Evolutionary conservation across 2,329 filamentous ascomycete genomes (phyloP), one percentile per base, ranked within the genome.

Genomic region (Fusarium kyushuense): DNA sequence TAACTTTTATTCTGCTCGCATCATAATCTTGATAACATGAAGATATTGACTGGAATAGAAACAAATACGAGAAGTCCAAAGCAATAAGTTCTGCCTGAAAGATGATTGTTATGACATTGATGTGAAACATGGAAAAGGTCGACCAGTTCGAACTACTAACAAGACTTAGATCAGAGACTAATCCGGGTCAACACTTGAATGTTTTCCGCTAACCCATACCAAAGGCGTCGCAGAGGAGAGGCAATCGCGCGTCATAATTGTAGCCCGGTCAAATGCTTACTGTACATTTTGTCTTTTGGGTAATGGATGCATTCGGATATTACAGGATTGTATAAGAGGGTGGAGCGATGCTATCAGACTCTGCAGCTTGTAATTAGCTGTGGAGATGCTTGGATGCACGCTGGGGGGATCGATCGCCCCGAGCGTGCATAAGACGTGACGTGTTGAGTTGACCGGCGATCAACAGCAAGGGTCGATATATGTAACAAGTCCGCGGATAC

Each of bases 291-390:
- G 42, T 29, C 29, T 40, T 54, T 54, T 25, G 27, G 35, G 52
- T 38, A 33, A 61, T 69, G 38, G 27, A 63, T 69, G 42, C 51
- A 63, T 53, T 30, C 29, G 48, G 41, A 54, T 38, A 67, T 67
- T 68, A 30, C 66, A 70, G 63, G 60, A 41, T 51, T 58, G 38
- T 62, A 58, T 10, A 42, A 42, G 40, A 33, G 33, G 41, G 66
- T 63, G 66, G 56, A 63, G 54, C 52, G 49, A 33, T 47, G 48
- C n/a, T 4, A 38, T 38, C 35, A 38, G n/a, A 19, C 57, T 49
- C 62, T 49, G 53, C 62, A 63, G 66, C 49, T 33, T 67, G 36
- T 63, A 69, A 69, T 69, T 69, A 70, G 41, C 25, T 67, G 66
- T 69, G 66, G 66, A 55, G 48, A 69, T 65, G 52, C 54, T 47